Evolutionary conservation across 1,284 basidiomycete species (phyloP).

Genomic region (Pseudozyma sp.): DNA sequence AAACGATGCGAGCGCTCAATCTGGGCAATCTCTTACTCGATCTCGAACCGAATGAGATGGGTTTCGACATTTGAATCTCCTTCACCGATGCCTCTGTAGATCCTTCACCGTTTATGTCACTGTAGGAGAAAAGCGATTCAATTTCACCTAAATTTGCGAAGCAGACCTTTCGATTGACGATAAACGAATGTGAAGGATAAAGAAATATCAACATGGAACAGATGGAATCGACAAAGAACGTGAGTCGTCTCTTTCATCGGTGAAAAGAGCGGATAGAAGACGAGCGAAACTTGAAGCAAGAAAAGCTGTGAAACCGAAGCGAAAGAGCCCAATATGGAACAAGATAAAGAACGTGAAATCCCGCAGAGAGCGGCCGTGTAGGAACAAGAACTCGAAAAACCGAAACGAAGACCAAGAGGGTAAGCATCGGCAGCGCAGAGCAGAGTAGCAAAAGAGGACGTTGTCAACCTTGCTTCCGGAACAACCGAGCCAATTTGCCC

Average conservation of each 20-base stretch:
- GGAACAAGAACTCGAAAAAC: neutral
- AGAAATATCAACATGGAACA: no score
- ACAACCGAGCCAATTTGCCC: constrained; percentile 17
- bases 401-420: neutral
- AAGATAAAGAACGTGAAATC: constrained; percentile 1
- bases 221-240: no score
- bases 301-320: neutral
- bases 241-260: no score
- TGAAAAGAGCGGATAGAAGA: no score
- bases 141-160: no score
- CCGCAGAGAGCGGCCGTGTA: neutral
- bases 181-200: no score
- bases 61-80: neutral
- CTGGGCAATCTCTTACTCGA: constrained; percentile 5
- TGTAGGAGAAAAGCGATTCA: no score
- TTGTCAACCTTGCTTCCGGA: constrained; percentile 18
- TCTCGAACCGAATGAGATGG: neutral
- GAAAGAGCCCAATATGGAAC: neutral
- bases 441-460: neutral
- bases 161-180: no score
- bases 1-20: constrained; percentile 8
- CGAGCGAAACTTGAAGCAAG: neutral
- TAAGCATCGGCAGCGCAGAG: neutral
- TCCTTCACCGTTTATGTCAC: no score
- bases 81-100: neutral